Evolutionary conservation across 805 yeast species (phyloP).

Genomic region (Sungouiella blattae): DNA sequence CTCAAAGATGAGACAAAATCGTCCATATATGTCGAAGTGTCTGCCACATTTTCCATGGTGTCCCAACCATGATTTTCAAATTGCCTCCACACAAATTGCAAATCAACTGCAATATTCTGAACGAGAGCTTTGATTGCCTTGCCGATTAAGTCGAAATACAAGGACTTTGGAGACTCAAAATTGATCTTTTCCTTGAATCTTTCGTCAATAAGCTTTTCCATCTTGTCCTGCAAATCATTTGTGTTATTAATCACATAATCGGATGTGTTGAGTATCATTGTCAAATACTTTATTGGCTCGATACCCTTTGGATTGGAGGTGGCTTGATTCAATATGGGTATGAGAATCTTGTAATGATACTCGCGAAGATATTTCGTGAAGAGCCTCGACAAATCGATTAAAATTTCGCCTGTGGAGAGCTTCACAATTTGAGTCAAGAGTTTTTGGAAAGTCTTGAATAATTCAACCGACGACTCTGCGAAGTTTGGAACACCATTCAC

Average conservation of each 20-base stretch:
- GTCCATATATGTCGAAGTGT: conserved; percentile 65
- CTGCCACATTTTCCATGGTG: conserved; percentile 58
- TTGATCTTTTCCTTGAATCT: conserved; percentile 38
- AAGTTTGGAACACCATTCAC: conserved; percentile 59
- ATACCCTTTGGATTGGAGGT: conserved; percentile 30
- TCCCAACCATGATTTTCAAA: conserved; percentile 75
- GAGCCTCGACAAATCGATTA: conserved; percentile 43
- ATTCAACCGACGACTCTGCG: conserved; percentile 80
- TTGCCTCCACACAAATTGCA: conserved; percentile 78
- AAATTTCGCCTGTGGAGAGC: conserved; percentile 13
- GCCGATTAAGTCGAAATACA: conserved; percentile 56
- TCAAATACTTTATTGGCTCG: conserved; percentile 64
- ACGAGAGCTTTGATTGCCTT: conserved; percentile 54
- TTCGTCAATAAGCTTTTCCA: conserved; percentile 36
- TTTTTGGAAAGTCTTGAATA: conserved; percentile 75
- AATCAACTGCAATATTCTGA: conserved; percentile 54
- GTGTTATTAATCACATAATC: conserved; percentile 83
- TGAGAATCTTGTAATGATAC: conserved; percentile 28
- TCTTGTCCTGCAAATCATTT: conserved; percentile 67
- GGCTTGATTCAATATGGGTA: conserved; percentile 28
- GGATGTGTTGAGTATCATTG: conserved; percentile 79
- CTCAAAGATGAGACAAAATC: conserved; percentile 50
- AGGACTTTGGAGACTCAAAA: conserved; percentile 55
- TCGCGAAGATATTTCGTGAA: conserved; percentile 65
- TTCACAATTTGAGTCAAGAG: conserved; percentile 42